Evolutionary conservation across 2,329 filamentous ascomycete species (phyloP), one percentile per base, ranked within the genome.

Genomic region (Talaromyces albobiverticillius): DNA sequence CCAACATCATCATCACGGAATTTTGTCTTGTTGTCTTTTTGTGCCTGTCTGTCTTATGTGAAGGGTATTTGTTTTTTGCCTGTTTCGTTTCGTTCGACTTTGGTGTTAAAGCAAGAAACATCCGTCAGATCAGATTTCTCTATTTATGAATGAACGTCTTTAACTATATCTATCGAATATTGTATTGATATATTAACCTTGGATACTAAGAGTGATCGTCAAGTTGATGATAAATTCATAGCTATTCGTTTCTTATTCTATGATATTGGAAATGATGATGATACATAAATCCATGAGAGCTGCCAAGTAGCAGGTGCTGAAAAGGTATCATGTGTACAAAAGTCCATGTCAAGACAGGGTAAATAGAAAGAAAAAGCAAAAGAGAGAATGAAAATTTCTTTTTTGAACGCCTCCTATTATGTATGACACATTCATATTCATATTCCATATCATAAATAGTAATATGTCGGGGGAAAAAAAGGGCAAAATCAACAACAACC

Each of bases 101-200:
- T 46, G 48, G 48, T 51, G 48, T 51, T 34, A 32, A 50, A 34
- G 48, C 48, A 51, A 31, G 36, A 41, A 43, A 23, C n/a, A 29
- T 40, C 11, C 11, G 16, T 22, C 36, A 29, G 10, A 5, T 20
- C 16, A 8, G 8, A 40, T 20, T 18, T 40, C 18, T 10, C 10
- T 29, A 38, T 38, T 36, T 40, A 40, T 40, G 36, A 40, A 40
- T 40, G 36, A 40, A 40, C 16, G 36, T 40, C n/a, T 40, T 40
- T 40, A 18, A 4, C 5, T 36, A 36, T 34, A 34, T n/a, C 10
- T n/a, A n/a, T n/a, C n/a, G n/a, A n/a, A n/a, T n/a, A 34, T n/a
- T 34, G 13, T 34, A n/a, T 14, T 10, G 4, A 34, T n/a, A 3
- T 34, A 34, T 34, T 4, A 34, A 34, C 13, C 9, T 31, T 13